Conservation (phyloP, 2,329 filamentous ascomycete species). For the Ophiostoma piceae region DNA sequence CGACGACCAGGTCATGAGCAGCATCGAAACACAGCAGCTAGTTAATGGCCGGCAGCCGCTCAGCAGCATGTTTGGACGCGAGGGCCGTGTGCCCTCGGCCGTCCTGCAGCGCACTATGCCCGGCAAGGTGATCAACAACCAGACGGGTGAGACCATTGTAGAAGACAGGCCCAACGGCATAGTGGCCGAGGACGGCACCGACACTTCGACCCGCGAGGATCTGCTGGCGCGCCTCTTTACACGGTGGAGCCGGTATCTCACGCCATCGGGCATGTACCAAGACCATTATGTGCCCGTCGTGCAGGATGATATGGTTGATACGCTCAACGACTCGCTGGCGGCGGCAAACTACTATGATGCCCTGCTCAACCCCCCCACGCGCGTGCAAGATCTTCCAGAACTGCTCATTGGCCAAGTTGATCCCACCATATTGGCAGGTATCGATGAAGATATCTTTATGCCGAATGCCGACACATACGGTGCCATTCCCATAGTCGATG, state of each 20-base stretch:
- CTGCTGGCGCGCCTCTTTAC: slow-evolving; percentile 39
- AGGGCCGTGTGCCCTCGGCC: slow-evolving; percentile 60
- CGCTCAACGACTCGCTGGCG: slow-evolving; percentile 28
- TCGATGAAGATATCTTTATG: slow-evolving; percentile 16
- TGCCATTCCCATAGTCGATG: no score
- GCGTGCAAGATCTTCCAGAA: slow-evolving; percentile 40
- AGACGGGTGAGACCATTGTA: slow-evolving; percentile 60
- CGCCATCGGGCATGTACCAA: slow-evolving; percentile 11
- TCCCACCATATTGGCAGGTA: background rate
- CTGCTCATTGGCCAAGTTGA: slow-evolving; percentile 33
- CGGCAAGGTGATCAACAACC: slow-evolving; percentile 57
- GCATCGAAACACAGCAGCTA: slow-evolving; percentile 69
- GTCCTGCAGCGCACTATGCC: slow-evolving; percentile 57
- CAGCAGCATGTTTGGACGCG: slow-evolving; percentile 67
- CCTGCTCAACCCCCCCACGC: slow-evolving; percentile 43
- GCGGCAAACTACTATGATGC: slow-evolving; percentile 42
- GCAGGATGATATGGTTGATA: slow-evolving; percentile 21
- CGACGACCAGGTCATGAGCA: slow-evolving; percentile 71
- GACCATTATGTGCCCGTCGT: slow-evolving; percentile 10
- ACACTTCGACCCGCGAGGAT: slow-evolving; percentile 34
- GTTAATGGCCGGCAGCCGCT: slow-evolving; percentile 70
- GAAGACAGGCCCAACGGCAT: slow-evolving; percentile 52
- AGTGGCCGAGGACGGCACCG: slow-evolving; percentile 55
- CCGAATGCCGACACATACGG: slow-evolving; percentile 2
- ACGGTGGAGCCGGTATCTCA: slow-evolving; percentile 26